Evolutionary conservation across 2,329 filamentous ascomycete genomes (phyloP).

Genomic region (Neofusicoccum sp.): DNA sequence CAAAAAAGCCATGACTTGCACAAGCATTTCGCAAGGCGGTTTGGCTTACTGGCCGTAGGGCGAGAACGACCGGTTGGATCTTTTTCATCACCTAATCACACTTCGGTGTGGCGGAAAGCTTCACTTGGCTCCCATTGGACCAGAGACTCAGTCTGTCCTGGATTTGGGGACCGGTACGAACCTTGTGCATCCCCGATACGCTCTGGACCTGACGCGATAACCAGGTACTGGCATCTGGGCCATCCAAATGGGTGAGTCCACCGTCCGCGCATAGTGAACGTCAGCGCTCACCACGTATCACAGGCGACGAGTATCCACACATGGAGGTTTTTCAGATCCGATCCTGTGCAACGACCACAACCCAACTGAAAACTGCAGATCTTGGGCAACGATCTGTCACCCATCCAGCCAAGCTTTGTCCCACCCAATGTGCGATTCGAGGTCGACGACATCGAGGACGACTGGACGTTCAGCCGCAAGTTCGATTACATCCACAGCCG

Average conservation of each 20-base stretch:
- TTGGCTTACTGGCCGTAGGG: conserved; percentile 35
- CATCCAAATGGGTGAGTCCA: background rate
- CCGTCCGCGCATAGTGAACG: background rate
- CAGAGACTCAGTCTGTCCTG: conserved; percentile 20
- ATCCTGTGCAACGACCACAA: background rate
- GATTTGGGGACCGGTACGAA: conserved; percentile 25
- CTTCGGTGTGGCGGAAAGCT: conserved; percentile 13
- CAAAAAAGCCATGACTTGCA: too few relatives aligned
- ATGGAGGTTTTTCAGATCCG: conserved; percentile 5
- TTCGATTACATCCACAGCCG: conserved; percentile 60
- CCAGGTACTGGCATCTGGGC: conserved; percentile 3
- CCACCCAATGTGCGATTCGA: conserved; percentile 49
- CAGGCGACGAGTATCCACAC: conserved; percentile 29
- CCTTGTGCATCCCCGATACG: background rate
- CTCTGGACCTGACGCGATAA: background rate
- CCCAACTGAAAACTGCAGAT: conserved; percentile 22
- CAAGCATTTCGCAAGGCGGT: too few relatives aligned
- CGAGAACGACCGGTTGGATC: conserved; percentile 6
- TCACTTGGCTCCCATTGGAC: conserved; percentile 22
- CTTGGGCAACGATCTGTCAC: conserved; percentile 48
- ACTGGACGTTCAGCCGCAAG: conserved; percentile 29
- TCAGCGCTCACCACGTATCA: background rate
- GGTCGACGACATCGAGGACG: conserved; percentile 49
- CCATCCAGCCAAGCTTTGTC: conserved; percentile 50
- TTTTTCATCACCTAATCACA: background rate